A percentile compares a stretch with the other conserved stretches of the same genome.
Conservation (phyloP, 306 rosid genomes). For the Vigna unguiculata region DNA sequence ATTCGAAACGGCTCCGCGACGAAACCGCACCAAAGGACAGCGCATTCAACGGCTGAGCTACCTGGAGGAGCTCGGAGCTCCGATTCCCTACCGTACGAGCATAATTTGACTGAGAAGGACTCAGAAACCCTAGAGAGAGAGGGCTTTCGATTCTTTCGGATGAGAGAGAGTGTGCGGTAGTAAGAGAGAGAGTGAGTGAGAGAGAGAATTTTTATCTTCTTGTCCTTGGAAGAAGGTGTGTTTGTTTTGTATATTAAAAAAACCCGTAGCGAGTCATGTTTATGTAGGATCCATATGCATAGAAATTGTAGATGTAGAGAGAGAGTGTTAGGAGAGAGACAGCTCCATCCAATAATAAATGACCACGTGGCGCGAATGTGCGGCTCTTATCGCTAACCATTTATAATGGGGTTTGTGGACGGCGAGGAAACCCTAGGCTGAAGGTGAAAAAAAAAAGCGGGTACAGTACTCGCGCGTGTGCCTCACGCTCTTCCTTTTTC, state of each 20-base stretch:
- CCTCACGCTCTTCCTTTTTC: constrained; percentile 58
- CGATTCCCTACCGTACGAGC: constrained; percentile 49
- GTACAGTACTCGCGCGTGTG: constrained; percentile 51
- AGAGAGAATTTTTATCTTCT: constrained; percentile 56
- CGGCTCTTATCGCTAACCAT: constrained; percentile 71
- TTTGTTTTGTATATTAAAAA: constrained; percentile 45
- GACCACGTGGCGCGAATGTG: constrained; percentile 56
- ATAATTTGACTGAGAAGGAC: constrained; percentile 67
- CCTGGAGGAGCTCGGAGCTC: constrained; percentile 39
- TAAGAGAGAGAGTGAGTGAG: neutral
- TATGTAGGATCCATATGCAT: constrained; percentile 45
- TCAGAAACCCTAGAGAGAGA: constrained; percentile 86
- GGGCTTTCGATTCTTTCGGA: constrained; percentile 60
- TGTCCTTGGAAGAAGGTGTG: constrained; percentile 57
- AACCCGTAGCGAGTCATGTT: constrained; percentile 50
- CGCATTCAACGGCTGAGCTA: constrained; percentile 38
- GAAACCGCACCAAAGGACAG: constrained; percentile 46
- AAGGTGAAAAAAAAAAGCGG: constrained; percentile 27
- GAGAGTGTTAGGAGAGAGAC: constrained; percentile 46
- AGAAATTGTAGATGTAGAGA: constrained; percentile 41
- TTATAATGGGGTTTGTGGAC: constrained; percentile 46
- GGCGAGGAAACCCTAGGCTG: constrained; percentile 78
- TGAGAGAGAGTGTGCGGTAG: constrained; percentile 27
- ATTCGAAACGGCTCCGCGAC: constrained; percentile 56
- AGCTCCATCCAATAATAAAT: neutral